These are phyloP conservation scores for Fusarium siculi DNA, from an alignment of 2,329 filamentous ascomycete genomes.

Conservation along the genomic window DNA sequence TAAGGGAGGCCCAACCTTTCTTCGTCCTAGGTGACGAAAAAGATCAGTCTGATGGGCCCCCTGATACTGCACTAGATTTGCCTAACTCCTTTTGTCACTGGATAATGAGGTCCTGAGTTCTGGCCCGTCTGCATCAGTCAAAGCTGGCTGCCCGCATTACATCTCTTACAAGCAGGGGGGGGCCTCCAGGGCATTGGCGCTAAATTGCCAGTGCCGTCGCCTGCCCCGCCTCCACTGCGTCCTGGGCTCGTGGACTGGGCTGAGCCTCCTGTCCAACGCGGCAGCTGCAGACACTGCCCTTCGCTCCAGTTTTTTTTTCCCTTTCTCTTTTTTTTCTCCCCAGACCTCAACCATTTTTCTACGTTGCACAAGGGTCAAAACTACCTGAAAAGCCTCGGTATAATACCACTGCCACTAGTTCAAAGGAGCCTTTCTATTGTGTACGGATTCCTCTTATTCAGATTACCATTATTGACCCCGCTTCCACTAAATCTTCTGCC, in stretches of 20 bases:
- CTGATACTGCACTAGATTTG: neutral
- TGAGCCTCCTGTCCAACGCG: slow-evolving; percentile 30
- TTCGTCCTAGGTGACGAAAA: neutral
- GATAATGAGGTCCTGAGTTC: neutral
- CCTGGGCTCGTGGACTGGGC: neutral
- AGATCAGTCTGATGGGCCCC: neutral
- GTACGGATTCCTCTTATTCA: slow-evolving; percentile 17
- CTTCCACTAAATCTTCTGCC: neutral
- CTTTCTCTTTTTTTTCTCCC: neutral
- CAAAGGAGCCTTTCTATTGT: neutral
- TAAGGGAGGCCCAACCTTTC: neutral
- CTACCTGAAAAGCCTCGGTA: neutral
- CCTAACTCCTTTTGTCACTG: neutral
- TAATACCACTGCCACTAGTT: slow-evolving; percentile 7
- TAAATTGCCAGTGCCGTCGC: slow-evolving; percentile 19
- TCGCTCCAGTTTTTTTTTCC: slow-evolving; percentile 37
- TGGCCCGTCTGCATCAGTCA: neutral
- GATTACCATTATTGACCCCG: slow-evolving; percentile 2
- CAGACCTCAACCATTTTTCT: slow-evolving; percentile 1
- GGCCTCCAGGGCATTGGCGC: slow-evolving; percentile 22
- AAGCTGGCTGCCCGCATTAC: neutral
- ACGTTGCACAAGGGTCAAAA: slow-evolving; percentile 6
- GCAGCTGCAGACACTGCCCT: slow-evolving; percentile 22
- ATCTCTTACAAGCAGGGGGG: slow-evolving; percentile 25
- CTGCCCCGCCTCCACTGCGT: slow-evolving; percentile 22